Evolutionary conservation across 73 alveolate genomes (phyloP), one percentile per base, ranked within the genome.

Genomic region (Tetrahymena thermophila): DNA sequence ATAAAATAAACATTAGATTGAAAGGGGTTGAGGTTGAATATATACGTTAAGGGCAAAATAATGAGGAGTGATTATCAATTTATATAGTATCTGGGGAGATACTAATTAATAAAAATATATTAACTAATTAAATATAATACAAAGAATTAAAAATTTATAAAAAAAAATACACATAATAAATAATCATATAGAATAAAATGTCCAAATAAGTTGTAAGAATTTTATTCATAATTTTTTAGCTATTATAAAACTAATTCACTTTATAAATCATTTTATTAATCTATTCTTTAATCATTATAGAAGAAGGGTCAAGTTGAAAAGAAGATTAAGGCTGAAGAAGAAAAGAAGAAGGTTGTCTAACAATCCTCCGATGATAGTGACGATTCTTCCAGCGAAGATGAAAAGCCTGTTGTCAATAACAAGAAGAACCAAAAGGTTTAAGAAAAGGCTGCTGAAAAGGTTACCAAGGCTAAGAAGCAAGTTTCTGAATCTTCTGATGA

Each of bases 391-490:
- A 71, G 89, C 13, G 89, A 71, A 28, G 89, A 71, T 28, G 89
- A 71, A 85, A 94, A 94, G 37, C 94, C 96, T 35, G 96, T 94
- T 84, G 96, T 85, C 28, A 25, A 34, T 84, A 35, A 94, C 43
- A 94, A 84, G 93, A 85, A 56, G 44, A 95, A 95, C 85, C 95
- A 42, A 95, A 43, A 89, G 94, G 95, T 34, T 19, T 25, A 83
- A 84, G 89, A 94, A 85, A 94, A 94, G 56, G 97, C 93, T 44
- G 93, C 97, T 35, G 97, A 95, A 85, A 94, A 95, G 93, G 83
- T 44, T 34, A 89, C 97, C 93, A 94, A 94, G 43, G 95, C 97
- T 25, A 94, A 94, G 44, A 85, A 85, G 85, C 93, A 95, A 85
- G 57, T 42, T 38, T 85, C 85, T 38, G 84, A 94, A 94, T 85